Conservation (phyloP, 1,284 basidiomycete genomes). For the Termitomyces sp. region DNA sequence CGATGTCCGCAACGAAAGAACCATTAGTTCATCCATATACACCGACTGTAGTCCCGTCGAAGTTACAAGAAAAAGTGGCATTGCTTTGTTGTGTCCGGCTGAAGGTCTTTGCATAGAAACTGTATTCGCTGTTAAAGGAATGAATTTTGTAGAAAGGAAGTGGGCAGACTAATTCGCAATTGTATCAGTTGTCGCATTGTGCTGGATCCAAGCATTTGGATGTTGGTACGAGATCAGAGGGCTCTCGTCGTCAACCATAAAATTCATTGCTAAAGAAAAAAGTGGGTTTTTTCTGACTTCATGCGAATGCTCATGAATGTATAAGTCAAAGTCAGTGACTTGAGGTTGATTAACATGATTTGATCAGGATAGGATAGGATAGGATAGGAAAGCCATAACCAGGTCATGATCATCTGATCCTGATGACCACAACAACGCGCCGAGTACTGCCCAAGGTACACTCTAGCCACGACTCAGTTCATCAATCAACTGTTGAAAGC, state of each 20-base stretch:
- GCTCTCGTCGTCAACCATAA: constrained; percentile 3
- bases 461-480: too few species aligned
- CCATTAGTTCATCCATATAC: neutral
- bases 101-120: constrained; percentile 2
- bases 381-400: too few species aligned
- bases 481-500: too few species aligned
- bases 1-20: neutral
- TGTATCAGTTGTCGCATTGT: neutral
- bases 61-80: neutral
- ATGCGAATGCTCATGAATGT: too few species aligned
- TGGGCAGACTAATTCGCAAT: neutral
- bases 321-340: too few species aligned
- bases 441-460: too few species aligned
- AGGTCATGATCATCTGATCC: too few species aligned
- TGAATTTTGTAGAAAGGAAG: neutral
- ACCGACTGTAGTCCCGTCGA: neutral
- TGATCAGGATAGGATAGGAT: too few species aligned
- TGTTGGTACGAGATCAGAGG: constrained; percentile 8
- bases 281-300: too few species aligned
- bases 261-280: too few species aligned
- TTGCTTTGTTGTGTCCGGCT: neutral
- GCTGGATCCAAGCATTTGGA: neutral
- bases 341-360: too few species aligned
- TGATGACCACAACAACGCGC: too few species aligned
- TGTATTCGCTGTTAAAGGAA: neutral